Conservation (phyloP, 139 green algal genomes). For the Picochlorum costavermella region DNA sequence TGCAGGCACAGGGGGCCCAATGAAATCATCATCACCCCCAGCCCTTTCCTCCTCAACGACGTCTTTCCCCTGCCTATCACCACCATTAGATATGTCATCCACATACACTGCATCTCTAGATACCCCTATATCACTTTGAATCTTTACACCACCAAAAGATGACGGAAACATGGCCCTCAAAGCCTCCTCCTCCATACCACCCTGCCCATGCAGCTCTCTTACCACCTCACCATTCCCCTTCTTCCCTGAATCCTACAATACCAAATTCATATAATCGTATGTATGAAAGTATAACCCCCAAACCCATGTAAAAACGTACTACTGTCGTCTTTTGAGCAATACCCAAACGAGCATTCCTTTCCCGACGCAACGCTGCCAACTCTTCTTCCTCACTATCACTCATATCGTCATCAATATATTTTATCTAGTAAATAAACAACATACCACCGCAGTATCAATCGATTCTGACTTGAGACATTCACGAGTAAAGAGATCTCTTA, state of each 20-base stretch:
- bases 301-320: too few relatives aligned
- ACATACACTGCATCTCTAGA: neutral
- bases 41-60: neutral
- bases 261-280: too few relatives aligned
- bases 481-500: too few relatives aligned
- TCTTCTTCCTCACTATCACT: slow-evolving; percentile 42
- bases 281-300: too few relatives aligned
- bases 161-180: neutral
- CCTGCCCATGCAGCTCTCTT: too few relatives aligned
- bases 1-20: neutral
- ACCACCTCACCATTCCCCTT: too few relatives aligned
- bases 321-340: too few relatives aligned
- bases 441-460: too few relatives aligned
- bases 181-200: neutral
- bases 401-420: neutral
- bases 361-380: slow-evolving; percentile 41
- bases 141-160: neutral
- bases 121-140: too few relatives aligned
- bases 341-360: slow-evolving; percentile 25
- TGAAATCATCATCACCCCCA: neutral
- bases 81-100: slow-evolving; percentile 31
- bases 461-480: too few relatives aligned
- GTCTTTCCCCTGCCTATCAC: slow-evolving; percentile 6
- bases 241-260: too few relatives aligned
- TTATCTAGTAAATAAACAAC: too few relatives aligned